phyloP scores from a whole-genome alignment of 225 moss, liverwort and hornwort genomes.

The Bryoerythrophyllum caledonicum region DNA sequence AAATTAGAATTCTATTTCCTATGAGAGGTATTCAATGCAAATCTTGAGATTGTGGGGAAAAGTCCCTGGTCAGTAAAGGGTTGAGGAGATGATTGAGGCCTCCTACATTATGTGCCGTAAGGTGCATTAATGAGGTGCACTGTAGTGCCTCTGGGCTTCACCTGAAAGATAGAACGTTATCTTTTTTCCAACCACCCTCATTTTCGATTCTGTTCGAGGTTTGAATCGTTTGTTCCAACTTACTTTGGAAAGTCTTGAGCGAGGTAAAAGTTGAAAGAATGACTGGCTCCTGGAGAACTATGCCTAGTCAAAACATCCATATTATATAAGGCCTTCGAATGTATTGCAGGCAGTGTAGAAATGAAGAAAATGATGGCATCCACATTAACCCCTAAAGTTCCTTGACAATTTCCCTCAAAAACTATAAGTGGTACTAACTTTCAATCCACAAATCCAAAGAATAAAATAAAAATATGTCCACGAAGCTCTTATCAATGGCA shows the following conservation, averaged over 20 bases:
- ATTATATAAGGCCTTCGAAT: too few relatives aligned
- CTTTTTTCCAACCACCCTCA: neutral
- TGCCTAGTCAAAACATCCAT: neutral
- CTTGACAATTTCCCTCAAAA: too few relatives aligned
- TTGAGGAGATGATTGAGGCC: neutral
- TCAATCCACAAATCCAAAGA: too few relatives aligned
- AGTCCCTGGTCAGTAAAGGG: too few relatives aligned
- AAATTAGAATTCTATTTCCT: too few relatives aligned
- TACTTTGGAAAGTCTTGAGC: neutral
- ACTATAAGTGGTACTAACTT: too few relatives aligned
- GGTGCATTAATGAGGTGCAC: constrained; percentile 25
- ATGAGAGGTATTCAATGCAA: too few relatives aligned
- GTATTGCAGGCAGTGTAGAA: neutral
- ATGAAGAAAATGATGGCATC: neutral
- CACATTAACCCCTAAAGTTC: too few relatives aligned
- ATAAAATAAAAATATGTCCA: too few relatives aligned
- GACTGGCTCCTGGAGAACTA: too few relatives aligned
- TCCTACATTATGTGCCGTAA: constrained; percentile 6
- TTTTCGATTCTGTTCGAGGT: neutral
- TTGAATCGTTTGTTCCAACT: neutral
- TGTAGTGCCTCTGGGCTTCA: neutral
- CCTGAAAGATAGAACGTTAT: neutral
- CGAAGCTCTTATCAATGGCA: too few relatives aligned
- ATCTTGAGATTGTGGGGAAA: too few relatives aligned
- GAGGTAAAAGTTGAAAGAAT: neutral